A percentile compares a stretch with the other conserved stretches of the same genome.
Evolutionary conservation across 768 basidiomycete species (phyloP).

Genomic region (Clathrus columnatus): DNA sequence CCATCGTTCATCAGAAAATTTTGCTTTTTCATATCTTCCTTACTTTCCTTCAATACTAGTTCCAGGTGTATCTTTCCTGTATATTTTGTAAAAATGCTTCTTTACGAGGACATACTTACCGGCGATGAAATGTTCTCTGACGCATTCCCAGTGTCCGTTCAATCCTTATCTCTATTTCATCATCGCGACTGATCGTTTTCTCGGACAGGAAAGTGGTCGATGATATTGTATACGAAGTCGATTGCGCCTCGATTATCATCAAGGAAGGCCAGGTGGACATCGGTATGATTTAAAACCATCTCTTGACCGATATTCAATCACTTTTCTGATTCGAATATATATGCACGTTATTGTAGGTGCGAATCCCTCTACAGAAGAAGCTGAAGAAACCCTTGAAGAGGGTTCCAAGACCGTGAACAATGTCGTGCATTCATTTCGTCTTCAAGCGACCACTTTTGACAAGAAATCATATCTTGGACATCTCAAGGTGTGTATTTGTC

Average conservation of each 20-base stretch:
- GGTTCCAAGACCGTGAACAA: slow-evolving; percentile 79
- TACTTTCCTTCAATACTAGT: slow-evolving; percentile 1
- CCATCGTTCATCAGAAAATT: slow-evolving; percentile 5
- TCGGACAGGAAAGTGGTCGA: slow-evolving; percentile 62
- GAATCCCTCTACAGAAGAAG: slow-evolving; percentile 88
- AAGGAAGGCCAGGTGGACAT: slow-evolving; percentile 85
- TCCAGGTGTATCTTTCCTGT: neutral
- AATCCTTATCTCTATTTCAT: neutral
- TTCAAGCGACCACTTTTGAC: slow-evolving; percentile 73
- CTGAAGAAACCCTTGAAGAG: slow-evolving; percentile 71
- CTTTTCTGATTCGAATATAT: slow-evolving; percentile 5
- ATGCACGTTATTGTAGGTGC: slow-evolving; percentile 46
- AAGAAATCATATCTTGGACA: slow-evolving; percentile 80
- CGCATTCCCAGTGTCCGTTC: slow-evolving; percentile 74
- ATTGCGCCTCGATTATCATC: slow-evolving; percentile 62
- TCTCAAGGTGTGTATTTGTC: slow-evolving; percentile 51
- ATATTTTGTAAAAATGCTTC: slow-evolving; percentile 45
- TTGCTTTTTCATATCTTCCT: neutral
- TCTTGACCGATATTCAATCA: neutral
- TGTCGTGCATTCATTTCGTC: slow-evolving; percentile 84
- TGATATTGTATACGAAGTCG: slow-evolving; percentile 76
- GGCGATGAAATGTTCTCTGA: slow-evolving; percentile 92
- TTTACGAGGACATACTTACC: slow-evolving; percentile 65
- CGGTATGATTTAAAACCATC: slow-evolving; percentile 41
- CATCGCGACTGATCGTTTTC: slow-evolving; percentile 1